phyloP scores from a whole-genome alignment of 2,329 filamentous ascomycete species.

The Fusarium palustre region DNA sequence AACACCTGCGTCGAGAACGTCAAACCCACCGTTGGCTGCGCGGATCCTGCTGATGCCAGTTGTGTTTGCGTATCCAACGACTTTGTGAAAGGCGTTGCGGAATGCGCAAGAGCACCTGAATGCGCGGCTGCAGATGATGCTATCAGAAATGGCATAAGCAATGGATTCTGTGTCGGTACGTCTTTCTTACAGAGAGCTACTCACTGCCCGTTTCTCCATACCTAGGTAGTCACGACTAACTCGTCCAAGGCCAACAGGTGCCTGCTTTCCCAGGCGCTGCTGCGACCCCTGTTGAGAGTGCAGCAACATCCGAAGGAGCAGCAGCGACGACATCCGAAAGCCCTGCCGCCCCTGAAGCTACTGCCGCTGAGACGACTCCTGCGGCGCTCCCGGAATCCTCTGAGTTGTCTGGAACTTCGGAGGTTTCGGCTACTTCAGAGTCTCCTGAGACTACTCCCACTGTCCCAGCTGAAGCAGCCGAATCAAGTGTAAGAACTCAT shows the following conservation, averaged over 20 bases:
- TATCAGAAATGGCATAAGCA: constrained; percentile 34
- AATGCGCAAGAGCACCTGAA: constrained; percentile 51
- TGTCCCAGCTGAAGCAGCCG: not conserved
- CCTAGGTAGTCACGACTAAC: constrained; percentile 17
- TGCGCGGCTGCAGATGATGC: constrained; percentile 44
- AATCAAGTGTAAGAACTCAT: constrained; percentile 35
- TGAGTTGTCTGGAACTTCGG: not conserved
- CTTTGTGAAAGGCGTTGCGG: constrained; percentile 54
- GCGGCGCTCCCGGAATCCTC: constrained; percentile 13
- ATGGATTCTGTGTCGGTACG: constrained; percentile 45
- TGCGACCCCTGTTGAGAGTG: constrained; percentile 16
- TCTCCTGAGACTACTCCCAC: constrained; percentile 12
- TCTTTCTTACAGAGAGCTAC: not conserved
- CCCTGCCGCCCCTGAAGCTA: constrained; percentile 13
- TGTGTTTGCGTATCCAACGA: constrained; percentile 57
- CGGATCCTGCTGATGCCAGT: constrained; percentile 47
- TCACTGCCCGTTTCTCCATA: not conserved
- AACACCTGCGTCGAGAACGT: constrained; percentile 26
- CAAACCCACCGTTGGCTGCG: constrained; percentile 38
- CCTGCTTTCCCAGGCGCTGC: constrained; percentile 22
- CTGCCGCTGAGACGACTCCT: constrained; percentile 13
- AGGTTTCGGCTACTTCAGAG: constrained; percentile 12
- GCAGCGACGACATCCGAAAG: constrained; percentile 24
- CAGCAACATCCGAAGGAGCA: constrained; percentile 12
- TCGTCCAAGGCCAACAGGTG: constrained; percentile 24